Conservation (phyloP, 805 yeast genomes). For the Myxozyma monticola region DNA sequence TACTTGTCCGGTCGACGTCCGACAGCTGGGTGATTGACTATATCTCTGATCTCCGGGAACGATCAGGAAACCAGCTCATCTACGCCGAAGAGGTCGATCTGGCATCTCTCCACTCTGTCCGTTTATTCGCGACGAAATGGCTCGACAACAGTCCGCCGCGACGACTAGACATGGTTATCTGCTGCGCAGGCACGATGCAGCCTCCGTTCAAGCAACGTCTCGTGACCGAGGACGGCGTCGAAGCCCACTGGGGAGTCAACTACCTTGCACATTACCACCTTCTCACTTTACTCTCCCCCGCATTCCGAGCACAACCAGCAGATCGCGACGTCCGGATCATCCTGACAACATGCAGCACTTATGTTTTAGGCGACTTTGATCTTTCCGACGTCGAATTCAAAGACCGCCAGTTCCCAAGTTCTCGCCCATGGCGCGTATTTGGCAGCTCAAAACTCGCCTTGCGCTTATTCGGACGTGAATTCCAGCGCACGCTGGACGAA, state of each 20-base stretch:
- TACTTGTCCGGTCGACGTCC: slow-evolving; percentile 61
- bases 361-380: slow-evolving; percentile 69
- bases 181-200: slow-evolving; percentile 80
- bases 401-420: slow-evolving; percentile 56
- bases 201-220: slow-evolving; percentile 70
- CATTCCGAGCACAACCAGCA: slow-evolving; percentile 84
- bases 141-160: slow-evolving; percentile 87
- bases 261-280: slow-evolving; percentile 81
- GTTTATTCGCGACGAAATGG: slow-evolving; percentile 94
- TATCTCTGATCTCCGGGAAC: slow-evolving; percentile 71
- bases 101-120: slow-evolving; percentile 65
- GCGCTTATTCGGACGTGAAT: slow-evolving; percentile 73
- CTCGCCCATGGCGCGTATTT: slow-evolving; percentile 70
- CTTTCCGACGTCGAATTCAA: slow-evolving; percentile 65
- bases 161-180: slow-evolving; percentile 82
- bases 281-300: slow-evolving; percentile 75
- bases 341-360: slow-evolving; percentile 75
- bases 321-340: slow-evolving; percentile 89
- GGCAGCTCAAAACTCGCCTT: slow-evolving; percentile 81
- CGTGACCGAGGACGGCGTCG: slow-evolving; percentile 78
- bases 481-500: slow-evolving; percentile 61
- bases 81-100: slow-evolving; percentile 92
- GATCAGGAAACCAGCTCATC: slow-evolving; percentile 68
- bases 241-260: slow-evolving; percentile 78
- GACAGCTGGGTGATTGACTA: slow-evolving; percentile 80